Percentiles rank a stretch among this genome's conserved stretches.
Evolutionary conservation across 225 moss, liverwort and hornwort species (phyloP).

Genomic region (Asterella californica): DNA sequence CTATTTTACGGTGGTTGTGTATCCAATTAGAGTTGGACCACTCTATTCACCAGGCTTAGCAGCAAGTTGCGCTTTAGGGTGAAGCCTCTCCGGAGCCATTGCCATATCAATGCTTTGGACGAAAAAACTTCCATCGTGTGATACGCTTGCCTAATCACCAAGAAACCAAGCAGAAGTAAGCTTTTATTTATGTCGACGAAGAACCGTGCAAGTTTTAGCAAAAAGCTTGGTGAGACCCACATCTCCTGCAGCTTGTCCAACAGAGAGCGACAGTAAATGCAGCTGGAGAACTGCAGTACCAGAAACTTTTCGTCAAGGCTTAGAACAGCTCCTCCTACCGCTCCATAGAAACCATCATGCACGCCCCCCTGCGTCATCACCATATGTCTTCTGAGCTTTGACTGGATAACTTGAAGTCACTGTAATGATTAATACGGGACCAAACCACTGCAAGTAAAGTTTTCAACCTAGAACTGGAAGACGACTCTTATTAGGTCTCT

Average conservation of each 20-base stretch:
- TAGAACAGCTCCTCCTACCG: conserved; percentile 70
- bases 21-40: background rate
- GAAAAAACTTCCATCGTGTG: conserved; percentile 87
- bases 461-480: no score
- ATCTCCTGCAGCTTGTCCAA: background rate
- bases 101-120: conserved; percentile 59
- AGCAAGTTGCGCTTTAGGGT: conserved; percentile 30
- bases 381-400: background rate
- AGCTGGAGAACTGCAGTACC: conserved; percentile 35
- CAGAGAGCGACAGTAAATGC: background rate
- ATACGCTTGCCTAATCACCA: conserved; percentile 67
- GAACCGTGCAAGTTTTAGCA: background rate
- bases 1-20: background rate
- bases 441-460: no score
- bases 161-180: background rate
- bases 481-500: no score
- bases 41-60: conserved; percentile 39
- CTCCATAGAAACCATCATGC: conserved; percentile 92
- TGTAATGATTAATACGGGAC: no score
- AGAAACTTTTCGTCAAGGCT: conserved; percentile 87
- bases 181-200: background rate
- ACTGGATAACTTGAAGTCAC: background rate
- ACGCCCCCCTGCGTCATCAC: conserved; percentile 53
- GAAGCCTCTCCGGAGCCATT: conserved; percentile 38
- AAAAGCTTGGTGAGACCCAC: background rate